Base-by-base conservation (phyloP, 2,329 filamentous ascomycete species). In the Pseudocercospora cruenta region DNA sequence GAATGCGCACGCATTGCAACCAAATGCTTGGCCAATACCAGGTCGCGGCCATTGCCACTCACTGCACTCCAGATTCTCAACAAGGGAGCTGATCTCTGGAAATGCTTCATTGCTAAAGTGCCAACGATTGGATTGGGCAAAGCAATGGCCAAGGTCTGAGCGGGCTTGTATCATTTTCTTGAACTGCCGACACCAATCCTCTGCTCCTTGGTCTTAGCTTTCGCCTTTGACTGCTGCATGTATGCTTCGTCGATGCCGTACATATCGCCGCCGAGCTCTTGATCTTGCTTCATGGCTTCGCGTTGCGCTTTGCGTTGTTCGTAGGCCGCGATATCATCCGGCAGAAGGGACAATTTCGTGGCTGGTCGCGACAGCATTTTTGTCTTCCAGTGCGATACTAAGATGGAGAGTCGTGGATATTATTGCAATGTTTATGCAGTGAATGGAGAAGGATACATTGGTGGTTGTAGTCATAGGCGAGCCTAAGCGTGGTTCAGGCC, bases 321-420 rank as follows among this genome's bases (percentile, higher is more conserved):
- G 60, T 76, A 78, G 10, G 70, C 71, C 10, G 69, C 65, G 22
- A 79, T 70, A 60, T 79, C 77, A 19, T 78, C 76, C n/a, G 71
- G 66, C 14, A 74, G 76, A 22, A 78, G 72, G 7, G 70, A 71
- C 53, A 79, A 75, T 53, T 76, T 77, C 8, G 77, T 78, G 4
- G 77, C 67, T 45, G 75, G 75, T 16, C 77, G 75, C 28, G 76
- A 77, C 2, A 79, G 70, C 77, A 79, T 79, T 22, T 33, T 59
- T 1, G 14, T 3, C n/a, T 36, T 36, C 10, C 14, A 10, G 4
- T 36, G 36, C 14, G 4, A 4, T 2, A 5, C 6, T 39, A 4
- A n/a, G 36, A 2, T 39, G 1, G 4, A n/a, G 14, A 5, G 36
- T 2, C n/a, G 36, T 39, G 6, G 14, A 39, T 39, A 39, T 39